Evolutionary conservation across 1,139 yeast genomes (phyloP), one percentile per base, ranked within the genome.

Genomic region (Taphrina sp.): DNA sequence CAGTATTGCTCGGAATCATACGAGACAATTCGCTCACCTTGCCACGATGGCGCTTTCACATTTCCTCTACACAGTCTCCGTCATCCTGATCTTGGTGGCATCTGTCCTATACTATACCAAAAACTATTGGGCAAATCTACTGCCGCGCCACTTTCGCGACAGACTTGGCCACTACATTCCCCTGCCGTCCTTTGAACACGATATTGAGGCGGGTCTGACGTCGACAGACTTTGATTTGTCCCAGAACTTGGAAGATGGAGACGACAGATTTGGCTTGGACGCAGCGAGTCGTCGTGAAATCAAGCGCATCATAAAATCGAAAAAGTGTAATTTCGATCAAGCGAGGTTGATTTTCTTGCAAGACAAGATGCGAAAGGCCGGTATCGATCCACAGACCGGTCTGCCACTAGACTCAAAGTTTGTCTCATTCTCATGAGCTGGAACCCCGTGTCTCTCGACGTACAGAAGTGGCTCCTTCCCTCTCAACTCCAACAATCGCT

Each of bases 141-240:
- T 49, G 33, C 54, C 54, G 12, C 16, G 17, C 12, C 26, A 17
- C 4, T 20, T 22, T 10, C 29, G 54, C 14, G 54, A 41, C 23
- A 23, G 46, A 4, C 24, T 49, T 16, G 54, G 44, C 17, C 39
- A 34, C 17, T 39, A 49, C 54, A 38, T 49, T 45, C 16, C 46
- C 16, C 43, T 52, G 17, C 52, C 59, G 19, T 72, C 82, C 1
- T 85, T 85, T 65, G 70, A 72, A 41, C 74, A 74, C 12, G 95
- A 86, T 66, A 64, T 80, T 22, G 86, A 81, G 52, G 72, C 73
- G n/a, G 95, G 95, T 0, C 69, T 86, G 35, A 72, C 75, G 36
- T 85, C 94, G 16, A 72, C 69, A 38, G 77, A 72, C 35, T 86
- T 86, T 64, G 79, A 83, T 65, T 67, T 85, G 28, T 63, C 71